Base-by-base conservation (phyloP, 2,329 filamentous ascomycete species). In the Penicillium brasilianum region DNA sequence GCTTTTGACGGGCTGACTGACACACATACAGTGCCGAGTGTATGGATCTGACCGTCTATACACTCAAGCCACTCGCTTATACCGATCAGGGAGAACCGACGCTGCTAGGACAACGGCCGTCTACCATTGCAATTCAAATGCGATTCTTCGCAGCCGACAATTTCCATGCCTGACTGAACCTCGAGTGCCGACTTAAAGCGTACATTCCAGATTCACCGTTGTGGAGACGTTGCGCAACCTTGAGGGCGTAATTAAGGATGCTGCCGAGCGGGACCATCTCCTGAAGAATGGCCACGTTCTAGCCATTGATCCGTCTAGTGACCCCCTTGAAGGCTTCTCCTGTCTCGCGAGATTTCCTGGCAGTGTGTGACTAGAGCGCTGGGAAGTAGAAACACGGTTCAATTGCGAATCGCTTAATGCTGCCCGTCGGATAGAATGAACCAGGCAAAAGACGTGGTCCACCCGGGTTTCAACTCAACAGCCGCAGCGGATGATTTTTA, bases 61-160 rank as follows among this genome's bases (percentile, higher is more conserved):
- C 25, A 28, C 25, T 28, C 25, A 28, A 28, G 25, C 25, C 16
- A 20, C 25, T 1, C 30, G 16, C 18, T 37, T n/a, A 4, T 16
- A 53, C 16, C 0, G 3, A 51, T 25, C 2, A 63, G 63, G 39
- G 62, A 87, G 85, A 32, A 88, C 86, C 16, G 86, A 85, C 3
- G 85, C 81, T 16, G 76, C 82, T 2, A 81, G 82, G 22, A 74
- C 87, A 65, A 82, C n/a, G n/a, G n/a, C n/a, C n/a, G n/a, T n/a
- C 85, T 77, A 86, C 88, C 71, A 89, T 88, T 70, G 84, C 87
- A 75, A 85, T 88, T 74, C 87, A 85, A 6, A 84, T 89, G 67
- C 82, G 82, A n/a, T 80, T 82, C 49, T 71, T 73, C 34, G 66
- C 71, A 4, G 67, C 61, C 37, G 77, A 80, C 48, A 34, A 34